Percentiles rank a stretch among this genome's conserved stretches.
These are phyloP conservation scores for Chimonanthus praecox DNA, from an alignment of 164 flowering plant genomes.

Conservation along the genomic window DNA sequence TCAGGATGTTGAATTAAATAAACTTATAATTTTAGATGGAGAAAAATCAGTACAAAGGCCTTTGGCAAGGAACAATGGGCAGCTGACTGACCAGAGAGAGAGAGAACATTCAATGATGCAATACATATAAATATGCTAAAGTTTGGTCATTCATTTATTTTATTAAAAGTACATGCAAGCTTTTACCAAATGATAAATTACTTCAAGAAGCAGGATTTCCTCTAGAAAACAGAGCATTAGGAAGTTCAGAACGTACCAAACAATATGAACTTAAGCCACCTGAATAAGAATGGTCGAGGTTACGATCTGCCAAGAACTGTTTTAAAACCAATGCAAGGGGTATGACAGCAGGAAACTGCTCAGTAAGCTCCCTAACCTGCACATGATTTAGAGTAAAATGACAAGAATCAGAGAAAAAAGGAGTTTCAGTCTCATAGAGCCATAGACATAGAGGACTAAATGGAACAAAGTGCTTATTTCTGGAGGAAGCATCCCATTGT, in stretches of 20 bases:
- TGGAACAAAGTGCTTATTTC: background rate
- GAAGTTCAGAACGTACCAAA: constrained; percentile 43
- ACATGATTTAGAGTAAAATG: constrained; percentile 4
- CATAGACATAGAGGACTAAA: background rate
- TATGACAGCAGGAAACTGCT: constrained; percentile 84
- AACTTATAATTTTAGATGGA: too few relatives aligned
- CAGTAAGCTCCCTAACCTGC: constrained; percentile 86
- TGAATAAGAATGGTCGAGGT: constrained; percentile 92
- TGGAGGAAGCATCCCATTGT: background rate
- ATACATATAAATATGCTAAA: background rate
- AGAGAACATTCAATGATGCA: background rate
- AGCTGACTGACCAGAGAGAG: too few relatives aligned
- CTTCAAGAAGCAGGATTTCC: background rate
- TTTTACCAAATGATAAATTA: background rate
- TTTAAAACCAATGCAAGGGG: constrained; percentile 94
- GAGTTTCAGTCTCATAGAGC: background rate
- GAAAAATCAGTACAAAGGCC: too few relatives aligned
- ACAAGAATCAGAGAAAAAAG: background rate
- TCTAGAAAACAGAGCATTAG: background rate
- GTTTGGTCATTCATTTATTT: too few relatives aligned
- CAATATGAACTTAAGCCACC: constrained; percentile 98
- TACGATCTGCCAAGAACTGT: constrained; percentile 91
- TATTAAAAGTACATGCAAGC: too few relatives aligned
- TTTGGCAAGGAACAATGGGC: too few relatives aligned
- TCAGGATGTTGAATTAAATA: too few relatives aligned